A percentile compares a stretch with the other conserved stretches of the same genome.
These are phyloP conservation scores for Dendrothele bispora DNA, from an alignment of 768 basidiomycete genomes.

Conservation along the genomic window DNA sequence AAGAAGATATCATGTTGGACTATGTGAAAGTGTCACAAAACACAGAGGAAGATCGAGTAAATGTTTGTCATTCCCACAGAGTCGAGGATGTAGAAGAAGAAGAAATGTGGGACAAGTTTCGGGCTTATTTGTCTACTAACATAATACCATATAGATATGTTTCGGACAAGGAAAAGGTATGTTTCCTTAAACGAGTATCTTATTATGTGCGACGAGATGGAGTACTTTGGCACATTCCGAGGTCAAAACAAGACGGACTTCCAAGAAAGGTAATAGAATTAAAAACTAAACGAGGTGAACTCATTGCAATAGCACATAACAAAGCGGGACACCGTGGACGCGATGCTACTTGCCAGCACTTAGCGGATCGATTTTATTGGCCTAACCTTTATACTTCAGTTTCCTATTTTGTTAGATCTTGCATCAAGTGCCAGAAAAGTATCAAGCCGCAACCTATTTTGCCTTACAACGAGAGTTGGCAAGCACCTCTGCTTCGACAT, in stretches of 20 bases:
- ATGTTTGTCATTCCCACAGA: neutral
- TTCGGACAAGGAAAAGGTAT: constrained; percentile 2
- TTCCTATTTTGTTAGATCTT: neutral
- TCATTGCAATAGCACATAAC: constrained; percentile 26
- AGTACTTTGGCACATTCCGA: constrained; percentile 15
- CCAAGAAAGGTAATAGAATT: constrained; percentile 26
- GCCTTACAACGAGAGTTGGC: too few species aligned
- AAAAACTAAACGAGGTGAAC: neutral
- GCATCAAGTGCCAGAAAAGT: neutral
- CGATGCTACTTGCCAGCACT: constrained; percentile 21
- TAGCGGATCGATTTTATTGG: neutral
- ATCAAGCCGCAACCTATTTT: too few species aligned
- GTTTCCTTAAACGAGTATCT: constrained; percentile 5
- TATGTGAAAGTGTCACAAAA: neutral
- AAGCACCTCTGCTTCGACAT: too few species aligned
- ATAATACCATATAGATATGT: constrained; percentile 4
- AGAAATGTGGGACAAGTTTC: constrained; percentile 14
- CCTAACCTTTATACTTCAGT: neutral
- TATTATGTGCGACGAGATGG: constrained; percentile 18
- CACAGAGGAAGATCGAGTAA: neutral
- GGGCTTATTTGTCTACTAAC: constrained; percentile 7
- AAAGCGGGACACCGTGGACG: constrained; percentile 28
- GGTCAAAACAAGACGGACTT: constrained; percentile 1
- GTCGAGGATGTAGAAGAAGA: neutral
- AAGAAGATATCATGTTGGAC: neutral